Evolutionary conservation across 305 asterid genomes (phyloP).

Genomic region (Galium porrigens): DNA sequence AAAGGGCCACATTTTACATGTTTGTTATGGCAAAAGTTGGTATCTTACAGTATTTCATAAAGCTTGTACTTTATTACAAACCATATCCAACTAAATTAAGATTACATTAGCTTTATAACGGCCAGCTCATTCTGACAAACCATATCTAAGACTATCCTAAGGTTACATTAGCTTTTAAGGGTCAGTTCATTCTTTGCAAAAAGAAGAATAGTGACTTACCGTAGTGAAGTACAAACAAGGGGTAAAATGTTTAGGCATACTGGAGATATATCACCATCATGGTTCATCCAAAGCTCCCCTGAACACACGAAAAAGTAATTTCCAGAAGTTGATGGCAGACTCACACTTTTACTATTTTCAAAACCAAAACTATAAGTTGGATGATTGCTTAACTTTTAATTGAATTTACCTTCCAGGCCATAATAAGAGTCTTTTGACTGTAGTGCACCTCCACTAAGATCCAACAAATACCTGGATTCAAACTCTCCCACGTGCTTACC

Average conservation of each 20-base stretch:
- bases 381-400: neutral
- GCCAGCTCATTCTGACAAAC: neutral
- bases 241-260: conserved; percentile 66
- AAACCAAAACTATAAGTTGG: neutral
- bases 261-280: conserved; percentile 84
- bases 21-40: neutral
- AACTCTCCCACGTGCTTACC: conserved; percentile 64
- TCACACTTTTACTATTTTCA: neutral
- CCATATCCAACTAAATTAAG: neutral
- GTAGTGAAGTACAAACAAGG: conserved; percentile 45
- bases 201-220: conserved; percentile 30
- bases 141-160: neutral
- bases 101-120: neutral
- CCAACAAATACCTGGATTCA: conserved; percentile 53
- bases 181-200: conserved; percentile 7
- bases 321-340: neutral
- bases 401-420: conserved; percentile 50
- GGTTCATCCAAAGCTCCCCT: conserved; percentile 93
- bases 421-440: conserved; percentile 31
- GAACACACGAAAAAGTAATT: conserved; percentile 19
- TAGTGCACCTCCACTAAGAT: conserved; percentile 45
- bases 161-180: neutral
- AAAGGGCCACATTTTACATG: neutral
- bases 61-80: neutral
- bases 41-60: neutral